A percentile compares a stretch with the other conserved stretches of the same genome.
phyloP scores from a whole-genome alignment of 495 filamentous ascomycete genomes.

The Penicillium manginii region DNA sequence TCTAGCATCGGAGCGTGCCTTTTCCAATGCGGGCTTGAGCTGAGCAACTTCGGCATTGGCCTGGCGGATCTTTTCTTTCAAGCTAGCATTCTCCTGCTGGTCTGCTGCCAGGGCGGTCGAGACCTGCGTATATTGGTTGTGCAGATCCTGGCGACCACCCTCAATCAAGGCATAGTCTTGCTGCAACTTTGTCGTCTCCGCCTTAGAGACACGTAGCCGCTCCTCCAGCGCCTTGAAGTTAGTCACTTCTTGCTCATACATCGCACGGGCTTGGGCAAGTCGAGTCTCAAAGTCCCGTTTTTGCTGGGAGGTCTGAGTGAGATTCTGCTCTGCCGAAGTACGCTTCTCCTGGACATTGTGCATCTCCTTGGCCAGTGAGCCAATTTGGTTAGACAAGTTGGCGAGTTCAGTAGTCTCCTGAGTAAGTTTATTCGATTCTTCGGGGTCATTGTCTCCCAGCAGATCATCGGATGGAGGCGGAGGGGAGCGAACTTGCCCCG shows the following conservation, averaged over 20 bases:
- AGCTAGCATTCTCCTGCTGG: constrained; percentile 79
- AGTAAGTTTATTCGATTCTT: constrained; percentile 82
- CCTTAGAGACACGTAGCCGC: constrained; percentile 71
- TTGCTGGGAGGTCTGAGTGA: constrained; percentile 77
- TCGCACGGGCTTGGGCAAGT: constrained; percentile 75
- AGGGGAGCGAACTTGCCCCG: constrained; percentile 49
- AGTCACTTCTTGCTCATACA: constrained; percentile 92
- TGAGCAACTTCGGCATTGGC: constrained; percentile 80
- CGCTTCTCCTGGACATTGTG: constrained; percentile 86
- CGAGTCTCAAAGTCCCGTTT: constrained; percentile 91
- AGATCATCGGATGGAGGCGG: constrained; percentile 78
- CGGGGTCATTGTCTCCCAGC: constrained; percentile 91
- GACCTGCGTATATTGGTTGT: constrained; percentile 79
- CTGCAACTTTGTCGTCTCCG: constrained; percentile 80
- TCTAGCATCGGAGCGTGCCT: constrained; percentile 82
- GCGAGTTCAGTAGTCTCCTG: constrained; percentile 92
- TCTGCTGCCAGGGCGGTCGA: constrained; percentile 77
- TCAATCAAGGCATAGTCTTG: constrained; percentile 82
- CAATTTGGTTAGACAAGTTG: constrained; percentile 94
- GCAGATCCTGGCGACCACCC: constrained; percentile 79
- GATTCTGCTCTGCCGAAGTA: constrained; percentile 71
- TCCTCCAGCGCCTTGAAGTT: constrained; percentile 84
- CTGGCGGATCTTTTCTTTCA: constrained; percentile 86
- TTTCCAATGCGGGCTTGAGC: constrained; percentile 87
- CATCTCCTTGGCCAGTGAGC: constrained; percentile 88